phyloP scores from a whole-genome alignment of 805 yeast genomes.

The Spathaspora arborariae region DNA sequence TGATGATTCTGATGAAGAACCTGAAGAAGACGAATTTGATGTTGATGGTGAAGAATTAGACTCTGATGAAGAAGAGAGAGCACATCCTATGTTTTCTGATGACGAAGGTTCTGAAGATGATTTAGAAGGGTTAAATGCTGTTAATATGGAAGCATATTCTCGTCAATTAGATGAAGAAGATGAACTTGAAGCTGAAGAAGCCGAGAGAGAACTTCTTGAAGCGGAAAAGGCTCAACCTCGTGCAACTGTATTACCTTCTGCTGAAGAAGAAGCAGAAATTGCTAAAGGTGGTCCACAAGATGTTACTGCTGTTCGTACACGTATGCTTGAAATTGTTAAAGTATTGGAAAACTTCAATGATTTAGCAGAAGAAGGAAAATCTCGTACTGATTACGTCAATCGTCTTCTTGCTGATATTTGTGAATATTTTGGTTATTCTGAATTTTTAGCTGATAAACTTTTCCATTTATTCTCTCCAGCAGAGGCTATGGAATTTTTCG shows the following conservation, averaged over 20 bases:
- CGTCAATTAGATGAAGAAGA: conserved; percentile 60
- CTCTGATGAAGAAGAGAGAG: conserved; percentile 60
- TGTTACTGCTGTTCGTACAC: conserved; percentile 77
- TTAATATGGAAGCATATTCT: conserved; percentile 79
- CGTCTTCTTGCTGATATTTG: conserved; percentile 83
- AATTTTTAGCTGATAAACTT: conserved; percentile 88
- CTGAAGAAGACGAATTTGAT: conserved; percentile 42
- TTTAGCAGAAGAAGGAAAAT: conserved; percentile 78
- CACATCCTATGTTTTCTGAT: conserved; percentile 77
- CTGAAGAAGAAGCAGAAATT: conserved; percentile 56
- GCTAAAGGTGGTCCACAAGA: conserved; percentile 59
- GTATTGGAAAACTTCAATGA: conserved; percentile 87
- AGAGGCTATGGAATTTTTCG: conserved; percentile 97
- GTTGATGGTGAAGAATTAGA: conserved; percentile 31
- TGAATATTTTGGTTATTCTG: conserved; percentile 90
- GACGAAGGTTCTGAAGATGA: conserved; percentile 53
- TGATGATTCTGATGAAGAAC: conserved; percentile 64
- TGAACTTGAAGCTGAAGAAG: conserved; percentile 44
- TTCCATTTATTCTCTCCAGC: conserved; percentile 89
- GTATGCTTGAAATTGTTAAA: conserved; percentile 93
- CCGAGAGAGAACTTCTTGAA: conserved; percentile 54
- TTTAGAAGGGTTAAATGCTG: conserved; percentile 68
- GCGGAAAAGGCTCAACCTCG: conserved; percentile 62
- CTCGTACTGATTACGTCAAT: conserved; percentile 77
- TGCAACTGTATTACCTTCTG: conserved; percentile 72